Percentiles rank a stretch among this genome's conserved stretches.
Conservation (phyloP, 2,329 filamentous ascomycete genomes). For the Calonectria montana region DNA sequence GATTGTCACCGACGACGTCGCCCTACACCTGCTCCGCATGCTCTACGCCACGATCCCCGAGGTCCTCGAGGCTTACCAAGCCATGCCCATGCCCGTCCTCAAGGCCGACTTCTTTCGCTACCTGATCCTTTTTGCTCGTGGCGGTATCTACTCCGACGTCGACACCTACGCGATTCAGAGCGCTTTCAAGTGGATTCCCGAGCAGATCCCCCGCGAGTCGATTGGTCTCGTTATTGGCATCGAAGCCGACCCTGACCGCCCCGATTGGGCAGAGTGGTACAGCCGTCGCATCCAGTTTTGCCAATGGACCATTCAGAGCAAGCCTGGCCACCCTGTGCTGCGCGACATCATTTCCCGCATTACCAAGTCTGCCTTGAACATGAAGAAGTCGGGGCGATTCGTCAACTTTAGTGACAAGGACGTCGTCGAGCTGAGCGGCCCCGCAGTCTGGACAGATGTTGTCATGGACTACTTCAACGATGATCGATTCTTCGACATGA, state of each 20-base stretch:
- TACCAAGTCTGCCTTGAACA: conserved; percentile 81
- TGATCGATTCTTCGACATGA: conserved; percentile 86
- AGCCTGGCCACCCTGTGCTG: conserved; percentile 92
- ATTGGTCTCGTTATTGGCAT: conserved; percentile 94
- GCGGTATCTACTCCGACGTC: conserved; percentile 86
- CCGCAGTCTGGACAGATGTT: conserved; percentile 92
- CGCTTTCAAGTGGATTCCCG: conserved; percentile 88
- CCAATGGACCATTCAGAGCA: conserved; percentile 98
- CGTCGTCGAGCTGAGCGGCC: conserved; percentile 94
- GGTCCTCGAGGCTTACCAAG: conserved; percentile 79
- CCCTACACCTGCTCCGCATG: conserved; percentile 82
- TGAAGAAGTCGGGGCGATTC: conserved; percentile 76
- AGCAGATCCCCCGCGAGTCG: conserved; percentile 77
- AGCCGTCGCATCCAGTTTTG: conserved; percentile 97
- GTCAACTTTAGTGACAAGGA: conserved; percentile 71
- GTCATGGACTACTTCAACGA: conserved; percentile 97
- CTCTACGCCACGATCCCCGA: conserved; percentile 87
- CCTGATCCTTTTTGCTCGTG: conserved; percentile 71
- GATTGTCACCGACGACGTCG: conserved; percentile 92
- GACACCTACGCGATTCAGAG: conserved; percentile 89
- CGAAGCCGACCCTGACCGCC: conserved; percentile 93
- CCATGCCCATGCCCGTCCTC: conserved; percentile 78
- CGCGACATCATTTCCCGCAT: conserved; percentile 89
- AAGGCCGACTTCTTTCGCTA: conserved; percentile 86
- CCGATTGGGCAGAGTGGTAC: conserved; percentile 96